Conservation (phyloP, 2,329 filamentous ascomycete genomes). For the Pestalotiopsis fici region DNA sequence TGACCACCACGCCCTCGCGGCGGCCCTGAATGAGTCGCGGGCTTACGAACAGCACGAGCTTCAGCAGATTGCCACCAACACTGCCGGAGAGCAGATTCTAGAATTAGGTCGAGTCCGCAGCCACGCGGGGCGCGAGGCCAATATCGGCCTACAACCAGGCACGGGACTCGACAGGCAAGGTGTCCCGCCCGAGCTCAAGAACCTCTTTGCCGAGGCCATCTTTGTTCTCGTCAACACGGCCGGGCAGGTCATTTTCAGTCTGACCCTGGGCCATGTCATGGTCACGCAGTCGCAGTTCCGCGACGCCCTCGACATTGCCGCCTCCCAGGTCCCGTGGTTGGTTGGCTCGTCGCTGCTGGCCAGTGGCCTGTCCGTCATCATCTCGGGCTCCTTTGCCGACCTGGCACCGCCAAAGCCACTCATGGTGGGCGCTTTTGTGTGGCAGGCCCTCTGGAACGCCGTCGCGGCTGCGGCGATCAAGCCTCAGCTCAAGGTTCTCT, state of each 20-base stretch:
- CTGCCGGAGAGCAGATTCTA: conserved; percentile 2
- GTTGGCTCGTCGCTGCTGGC: conserved; percentile 41
- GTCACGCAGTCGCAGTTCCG: conserved; percentile 38
- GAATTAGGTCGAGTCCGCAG: conserved; percentile 2
- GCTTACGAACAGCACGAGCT: not conserved
- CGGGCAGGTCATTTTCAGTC: conserved; percentile 42
- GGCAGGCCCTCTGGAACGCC: conserved; percentile 41
- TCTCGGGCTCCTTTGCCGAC: conserved; percentile 35
- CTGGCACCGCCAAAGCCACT: conserved; percentile 38
- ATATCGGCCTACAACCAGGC: not conserved
- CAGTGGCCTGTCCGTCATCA: conserved; percentile 41
- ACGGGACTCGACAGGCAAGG: conserved; percentile 27
- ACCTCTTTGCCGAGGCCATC: conserved; percentile 37
- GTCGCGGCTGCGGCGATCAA: conserved; percentile 33
- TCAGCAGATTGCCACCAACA: not conserved
- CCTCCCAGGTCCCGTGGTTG: conserved; percentile 41
- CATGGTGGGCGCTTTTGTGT: conserved; percentile 42
- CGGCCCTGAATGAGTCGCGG: conserved; percentile 1
- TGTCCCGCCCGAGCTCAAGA: conserved; percentile 38
- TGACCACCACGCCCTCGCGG: not conserved
- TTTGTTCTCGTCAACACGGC: conserved; percentile 42
- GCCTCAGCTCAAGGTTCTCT: conserved; percentile 32
- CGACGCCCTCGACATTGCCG: conserved; percentile 36
- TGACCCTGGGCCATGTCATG: conserved; percentile 40
- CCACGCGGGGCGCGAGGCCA: not conserved